A percentile compares a stretch with the other conserved stretches of the same genome.
phyloP scores from a whole-genome alignment of 192 early-diverging fungal species.

The Backusella macrospora region DNA sequence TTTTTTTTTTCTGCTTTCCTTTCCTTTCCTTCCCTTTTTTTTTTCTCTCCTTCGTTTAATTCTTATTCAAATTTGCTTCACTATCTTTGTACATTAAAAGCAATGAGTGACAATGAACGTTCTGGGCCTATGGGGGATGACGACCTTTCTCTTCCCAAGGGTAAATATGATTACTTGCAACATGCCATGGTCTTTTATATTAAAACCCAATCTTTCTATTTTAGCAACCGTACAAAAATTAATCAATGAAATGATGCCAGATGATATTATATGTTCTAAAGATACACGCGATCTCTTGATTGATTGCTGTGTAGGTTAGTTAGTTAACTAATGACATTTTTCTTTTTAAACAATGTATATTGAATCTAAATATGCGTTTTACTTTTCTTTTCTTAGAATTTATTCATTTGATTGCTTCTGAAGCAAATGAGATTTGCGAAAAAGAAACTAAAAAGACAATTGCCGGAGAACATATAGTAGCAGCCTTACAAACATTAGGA shows the following conservation, averaged over 20 bases:
- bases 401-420: conserved; percentile 91
- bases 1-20: not conserved
- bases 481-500: conserved; percentile 85
- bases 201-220: not conserved
- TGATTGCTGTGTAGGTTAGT: conserved; percentile 93
- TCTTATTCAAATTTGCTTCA: not conserved
- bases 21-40: not conserved
- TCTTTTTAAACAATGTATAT: not conserved
- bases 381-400: conserved; percentile 67
- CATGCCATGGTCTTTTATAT: not conserved
- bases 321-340: not conserved
- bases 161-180: not conserved
- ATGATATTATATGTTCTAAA: conserved; percentile 90
- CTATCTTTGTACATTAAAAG: conserved; percentile 12
- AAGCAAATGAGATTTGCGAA: conserved; percentile 96
- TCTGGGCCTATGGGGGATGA: conserved; percentile 38
- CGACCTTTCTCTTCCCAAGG: conserved; percentile 42
- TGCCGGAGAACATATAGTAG: conserved; percentile 92
- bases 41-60: not conserved
- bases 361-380: not conserved
- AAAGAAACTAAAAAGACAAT: conserved; percentile 97
- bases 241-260: conserved; percentile 94
- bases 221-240: conserved; percentile 92
- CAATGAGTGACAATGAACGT: conserved; percentile 45
- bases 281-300: conserved; percentile 93